A percentile compares a stretch with the other conserved stretches of the same genome.
These are phyloP conservation scores for Phytophthora tentaculata DNA, from an alignment of 352 stramenopile species.

Conservation along the genomic window DNA sequence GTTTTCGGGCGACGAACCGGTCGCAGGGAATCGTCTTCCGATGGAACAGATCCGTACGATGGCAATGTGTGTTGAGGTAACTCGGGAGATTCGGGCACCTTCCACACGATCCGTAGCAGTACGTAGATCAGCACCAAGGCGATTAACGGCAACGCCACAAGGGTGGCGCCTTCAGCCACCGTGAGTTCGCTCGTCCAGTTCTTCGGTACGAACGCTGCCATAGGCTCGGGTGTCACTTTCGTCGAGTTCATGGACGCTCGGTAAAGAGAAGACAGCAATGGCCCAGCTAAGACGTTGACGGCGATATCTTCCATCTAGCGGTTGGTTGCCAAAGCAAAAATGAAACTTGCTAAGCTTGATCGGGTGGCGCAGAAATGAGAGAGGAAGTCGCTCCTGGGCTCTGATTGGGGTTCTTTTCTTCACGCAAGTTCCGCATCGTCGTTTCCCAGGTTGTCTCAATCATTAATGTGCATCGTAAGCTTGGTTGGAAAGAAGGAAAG, in stretches of 20 bases:
- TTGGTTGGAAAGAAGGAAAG: not conserved
- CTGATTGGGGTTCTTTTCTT: conserved; percentile 40
- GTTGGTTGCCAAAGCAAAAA: conserved; percentile 12
- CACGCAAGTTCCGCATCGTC: conserved; percentile 3
- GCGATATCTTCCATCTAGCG: conserved; percentile 10
- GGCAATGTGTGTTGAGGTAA: conserved; percentile 41
- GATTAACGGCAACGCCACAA: conserved; percentile 52
- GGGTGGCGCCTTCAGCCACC: conserved; percentile 18
- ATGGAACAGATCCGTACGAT: conserved; percentile 41
- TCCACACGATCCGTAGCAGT: conserved; percentile 70
- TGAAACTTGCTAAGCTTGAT: conserved; percentile 1
- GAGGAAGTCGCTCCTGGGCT: not conserved
- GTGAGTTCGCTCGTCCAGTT: conserved; percentile 37
- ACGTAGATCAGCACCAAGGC: conserved; percentile 65
- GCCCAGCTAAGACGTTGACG: conserved; percentile 17
- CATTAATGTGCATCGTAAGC: not conserved
- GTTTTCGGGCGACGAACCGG: conserved; percentile 46
- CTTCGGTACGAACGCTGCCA: conserved; percentile 27
- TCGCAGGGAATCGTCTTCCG: conserved; percentile 42
- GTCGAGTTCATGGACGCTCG: conserved; percentile 13
- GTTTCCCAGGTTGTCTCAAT: conserved; percentile 29
- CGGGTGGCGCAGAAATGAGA: not conserved
- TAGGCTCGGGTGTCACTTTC: not conserved
- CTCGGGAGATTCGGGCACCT: conserved; percentile 40
- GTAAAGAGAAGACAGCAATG: conserved; percentile 15